Evolutionary conservation across 768 basidiomycete genomes (phyloP).

Genomic region (Tricholoma furcatifolium): DNA sequence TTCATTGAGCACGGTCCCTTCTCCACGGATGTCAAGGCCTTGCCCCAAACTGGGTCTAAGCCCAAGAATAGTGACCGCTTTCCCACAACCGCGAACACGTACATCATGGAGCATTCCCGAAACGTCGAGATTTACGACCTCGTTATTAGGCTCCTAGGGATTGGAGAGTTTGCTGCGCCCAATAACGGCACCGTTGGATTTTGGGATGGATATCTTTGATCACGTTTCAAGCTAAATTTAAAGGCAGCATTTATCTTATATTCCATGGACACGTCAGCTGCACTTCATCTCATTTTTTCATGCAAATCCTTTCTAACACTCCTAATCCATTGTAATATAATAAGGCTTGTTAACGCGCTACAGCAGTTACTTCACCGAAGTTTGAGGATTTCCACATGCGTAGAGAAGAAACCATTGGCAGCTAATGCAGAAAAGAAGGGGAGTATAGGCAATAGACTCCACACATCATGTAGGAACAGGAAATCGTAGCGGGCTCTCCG

Average conservation of each 20-base stretch:
- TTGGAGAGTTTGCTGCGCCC: conserved; percentile 49
- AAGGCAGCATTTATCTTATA: neutral
- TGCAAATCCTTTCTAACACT: conserved; percentile 4
- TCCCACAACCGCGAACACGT: no score
- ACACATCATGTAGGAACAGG: no score
- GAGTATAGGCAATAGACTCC: no score
- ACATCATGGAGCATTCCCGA: no score
- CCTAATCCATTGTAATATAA: conserved; percentile 8
- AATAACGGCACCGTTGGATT: conserved; percentile 82
- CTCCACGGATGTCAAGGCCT: no score
- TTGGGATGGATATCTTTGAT: conserved; percentile 76
- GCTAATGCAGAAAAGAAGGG: neutral
- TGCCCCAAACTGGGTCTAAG: conserved; percentile 39
- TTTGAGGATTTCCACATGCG: neutral
- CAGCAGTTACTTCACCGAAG: neutral
- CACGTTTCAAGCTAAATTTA: neutral
- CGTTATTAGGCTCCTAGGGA: conserved; percentile 70
- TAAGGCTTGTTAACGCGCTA: neutral
- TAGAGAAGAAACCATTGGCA: conserved; percentile 2
- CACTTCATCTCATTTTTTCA: neutral
- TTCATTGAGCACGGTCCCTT: conserved; percentile 94
- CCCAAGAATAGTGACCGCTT: conserved; percentile 37
- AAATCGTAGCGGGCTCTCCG: no score
- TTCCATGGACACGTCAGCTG: neutral
- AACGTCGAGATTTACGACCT: no score